phyloP scores from a whole-genome alignment of 2,329 filamentous ascomycete genomes.

The Ophiostoma sp. region DNA sequence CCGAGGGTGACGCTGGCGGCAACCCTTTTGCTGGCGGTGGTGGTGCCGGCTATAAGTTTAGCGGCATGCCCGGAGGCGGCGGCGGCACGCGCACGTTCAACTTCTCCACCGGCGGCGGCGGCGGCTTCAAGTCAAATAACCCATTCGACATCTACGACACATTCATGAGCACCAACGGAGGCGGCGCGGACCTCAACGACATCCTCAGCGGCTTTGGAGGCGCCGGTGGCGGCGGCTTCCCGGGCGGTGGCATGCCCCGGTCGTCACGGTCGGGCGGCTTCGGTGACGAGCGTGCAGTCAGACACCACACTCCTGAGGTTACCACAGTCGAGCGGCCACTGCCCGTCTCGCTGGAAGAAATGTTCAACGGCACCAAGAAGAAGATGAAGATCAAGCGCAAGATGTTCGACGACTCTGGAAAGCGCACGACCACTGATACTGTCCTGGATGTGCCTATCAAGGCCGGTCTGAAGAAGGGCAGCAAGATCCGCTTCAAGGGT shows the following conservation, averaged over 20 bases:
- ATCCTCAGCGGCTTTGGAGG: slow-evolving; percentile 49
- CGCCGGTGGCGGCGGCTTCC: slow-evolving; percentile 38
- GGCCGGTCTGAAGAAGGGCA: slow-evolving; percentile 89
- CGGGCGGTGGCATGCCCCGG: slow-evolving; percentile 24
- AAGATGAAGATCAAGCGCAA: slow-evolving; percentile 99
- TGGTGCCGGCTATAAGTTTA: slow-evolving; percentile 32
- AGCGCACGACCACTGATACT: slow-evolving; percentile 80
- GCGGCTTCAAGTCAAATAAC: slow-evolving; percentile 76
- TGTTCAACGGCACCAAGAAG: slow-evolving; percentile 83
- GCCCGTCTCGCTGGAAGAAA: slow-evolving; percentile 76
- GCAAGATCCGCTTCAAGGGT: slow-evolving; percentile 96
- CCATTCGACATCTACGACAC: slow-evolving; percentile 80
- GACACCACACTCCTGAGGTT: slow-evolving; percentile 69
- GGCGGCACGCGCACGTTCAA: slow-evolving; percentile 55
- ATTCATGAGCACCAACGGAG: slow-evolving; percentile 61
- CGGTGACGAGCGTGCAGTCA: slow-evolving; percentile 34
- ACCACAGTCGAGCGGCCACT: slow-evolving; percentile 84
- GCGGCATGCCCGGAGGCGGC: slow-evolving; percentile 45
- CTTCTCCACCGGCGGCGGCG: slow-evolving; percentile 49
- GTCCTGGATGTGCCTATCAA: slow-evolving; percentile 95
- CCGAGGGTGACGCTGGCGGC: slow-evolving; percentile 30
- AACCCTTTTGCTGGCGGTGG: slow-evolving; percentile 57
- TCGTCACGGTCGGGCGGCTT: slow-evolving; percentile 28
- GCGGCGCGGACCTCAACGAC: slow-evolving; percentile 48
- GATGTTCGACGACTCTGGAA: slow-evolving; percentile 80